These are phyloP conservation scores for Taxillus chinensis DNA, from an alignment of 164 flowering plant genomes.

Conservation along the genomic window DNA sequence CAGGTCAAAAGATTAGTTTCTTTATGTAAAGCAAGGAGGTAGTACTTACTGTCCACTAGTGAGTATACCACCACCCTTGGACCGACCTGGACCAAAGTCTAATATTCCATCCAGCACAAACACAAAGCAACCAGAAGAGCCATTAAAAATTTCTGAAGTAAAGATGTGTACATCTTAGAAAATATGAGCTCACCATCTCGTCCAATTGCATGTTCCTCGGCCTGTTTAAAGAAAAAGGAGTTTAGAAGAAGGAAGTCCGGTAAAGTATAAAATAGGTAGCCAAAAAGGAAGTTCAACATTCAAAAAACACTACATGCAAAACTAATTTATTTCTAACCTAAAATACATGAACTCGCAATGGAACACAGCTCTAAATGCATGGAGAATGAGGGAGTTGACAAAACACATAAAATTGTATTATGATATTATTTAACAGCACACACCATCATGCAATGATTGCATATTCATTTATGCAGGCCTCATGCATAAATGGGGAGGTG, in stretches of 20 bases:
- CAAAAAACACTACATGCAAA: too few species aligned
- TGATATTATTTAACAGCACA: too few species aligned
- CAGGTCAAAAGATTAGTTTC: neutral
- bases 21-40: neutral
- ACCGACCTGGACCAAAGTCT: constrained; percentile 67
- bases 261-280: neutral
- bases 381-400: too few species aligned
- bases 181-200: constrained; percentile 57
- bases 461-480: too few species aligned
- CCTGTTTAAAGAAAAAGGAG: constrained; percentile 25
- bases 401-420: too few species aligned
- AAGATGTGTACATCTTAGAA: neutral
- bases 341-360: too few species aligned
- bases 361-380: too few species aligned
- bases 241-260: neutral
- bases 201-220: constrained; percentile 59
- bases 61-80: constrained; percentile 42
- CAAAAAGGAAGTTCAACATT: neutral
- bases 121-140: constrained; percentile 9
- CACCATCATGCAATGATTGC: too few species aligned
- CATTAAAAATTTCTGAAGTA: constrained; percentile 4
- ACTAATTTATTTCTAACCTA: too few species aligned
- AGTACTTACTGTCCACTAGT: constrained; percentile 60
- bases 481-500: too few species aligned
- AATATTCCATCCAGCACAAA: constrained; percentile 45